Percentiles rank a stretch among this genome's conserved stretches.
phyloP scores from a whole-genome alignment of 805 yeast genomes.

The Clavispora vitiphila region DNA sequence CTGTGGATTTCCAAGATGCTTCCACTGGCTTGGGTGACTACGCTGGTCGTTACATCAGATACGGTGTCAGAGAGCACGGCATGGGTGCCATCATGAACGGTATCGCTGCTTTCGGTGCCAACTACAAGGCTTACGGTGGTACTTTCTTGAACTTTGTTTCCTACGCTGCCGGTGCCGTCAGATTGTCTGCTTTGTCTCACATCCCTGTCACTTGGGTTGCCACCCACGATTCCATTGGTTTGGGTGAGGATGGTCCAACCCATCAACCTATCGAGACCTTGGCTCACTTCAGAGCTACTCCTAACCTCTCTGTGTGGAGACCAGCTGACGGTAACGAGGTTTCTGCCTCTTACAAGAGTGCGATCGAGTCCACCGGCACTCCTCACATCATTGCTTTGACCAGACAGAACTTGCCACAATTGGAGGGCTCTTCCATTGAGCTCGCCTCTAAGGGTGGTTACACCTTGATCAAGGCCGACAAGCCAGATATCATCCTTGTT shows the following conservation, averaged over 20 bases:
- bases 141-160: constrained; percentile 92
- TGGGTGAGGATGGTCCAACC: constrained; percentile 93
- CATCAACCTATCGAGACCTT: constrained; percentile 89
- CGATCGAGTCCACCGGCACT: constrained; percentile 56
- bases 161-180: constrained; percentile 82
- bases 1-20: constrained; percentile 91
- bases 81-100: constrained; percentile 99
- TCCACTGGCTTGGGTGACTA: constrained; percentile 75
- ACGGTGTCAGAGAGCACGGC: constrained; percentile 98
- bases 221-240: constrained; percentile 85
- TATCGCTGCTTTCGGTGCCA: constrained; percentile 85
- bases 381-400: constrained; percentile 75
- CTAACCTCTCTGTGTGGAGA: constrained; percentile 84
- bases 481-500: constrained; percentile 66
- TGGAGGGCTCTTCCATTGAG: constrained; percentile 87
- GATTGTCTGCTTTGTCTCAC: constrained; percentile 79
- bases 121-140: constrained; percentile 89
- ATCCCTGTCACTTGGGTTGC: constrained; percentile 85
- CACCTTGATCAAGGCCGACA: constrained; percentile 54
- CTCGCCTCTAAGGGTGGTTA: constrained; percentile 95
- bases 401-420: constrained; percentile 88
- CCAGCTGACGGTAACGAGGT: constrained; percentile 91
- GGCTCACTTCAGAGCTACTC: constrained; percentile 81
- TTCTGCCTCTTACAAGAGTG: constrained; percentile 73
- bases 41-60: constrained; percentile 90